Evolutionary conservation across 441 rosid species (phyloP).

Genomic region (Gossypium davidsonii): DNA sequence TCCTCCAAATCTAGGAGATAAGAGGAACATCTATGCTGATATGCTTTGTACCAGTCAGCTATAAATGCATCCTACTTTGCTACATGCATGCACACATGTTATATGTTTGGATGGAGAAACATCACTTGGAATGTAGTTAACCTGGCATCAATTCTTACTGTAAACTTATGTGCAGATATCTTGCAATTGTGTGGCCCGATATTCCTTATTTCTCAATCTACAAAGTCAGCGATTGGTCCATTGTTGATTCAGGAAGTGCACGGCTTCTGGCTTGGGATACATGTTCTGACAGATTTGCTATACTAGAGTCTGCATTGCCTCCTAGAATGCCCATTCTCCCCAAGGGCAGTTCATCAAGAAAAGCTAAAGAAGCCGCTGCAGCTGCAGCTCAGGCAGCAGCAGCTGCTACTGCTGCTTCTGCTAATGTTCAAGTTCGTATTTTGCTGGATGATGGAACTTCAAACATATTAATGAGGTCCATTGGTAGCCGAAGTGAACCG

Average conservation of each 20-base stretch:
- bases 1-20: not conserved
- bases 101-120: not conserved
- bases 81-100: not conserved
- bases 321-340: constrained; percentile 86
- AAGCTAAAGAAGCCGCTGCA: constrained; percentile 95
- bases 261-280: constrained; percentile 96
- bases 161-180: constrained; percentile 61
- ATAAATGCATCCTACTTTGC: constrained; percentile 7
- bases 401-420: constrained; percentile 94
- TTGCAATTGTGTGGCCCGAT: constrained; percentile 97
- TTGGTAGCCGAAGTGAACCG: constrained; percentile 91
- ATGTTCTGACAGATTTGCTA: constrained; percentile 87
- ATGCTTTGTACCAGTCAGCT: not conserved
- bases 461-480: constrained; percentile 87
- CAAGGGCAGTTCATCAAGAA: constrained; percentile 83
- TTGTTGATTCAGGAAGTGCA: constrained; percentile 97
- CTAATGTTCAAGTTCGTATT: constrained; percentile 96
- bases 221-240: constrained; percentile 93
- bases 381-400: constrained; percentile 96
- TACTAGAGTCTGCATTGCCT: constrained; percentile 74
- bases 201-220: constrained; percentile 86
- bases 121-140: constrained; percentile 7
- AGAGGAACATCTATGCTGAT: not conserved
- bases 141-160: constrained; percentile 17
- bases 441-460: constrained; percentile 98